Evolutionary conservation across 768 basidiomycete genomes (phyloP), one percentile per base, ranked within the genome.

Genomic region (Cystofilobasidium bisporidii): DNA sequence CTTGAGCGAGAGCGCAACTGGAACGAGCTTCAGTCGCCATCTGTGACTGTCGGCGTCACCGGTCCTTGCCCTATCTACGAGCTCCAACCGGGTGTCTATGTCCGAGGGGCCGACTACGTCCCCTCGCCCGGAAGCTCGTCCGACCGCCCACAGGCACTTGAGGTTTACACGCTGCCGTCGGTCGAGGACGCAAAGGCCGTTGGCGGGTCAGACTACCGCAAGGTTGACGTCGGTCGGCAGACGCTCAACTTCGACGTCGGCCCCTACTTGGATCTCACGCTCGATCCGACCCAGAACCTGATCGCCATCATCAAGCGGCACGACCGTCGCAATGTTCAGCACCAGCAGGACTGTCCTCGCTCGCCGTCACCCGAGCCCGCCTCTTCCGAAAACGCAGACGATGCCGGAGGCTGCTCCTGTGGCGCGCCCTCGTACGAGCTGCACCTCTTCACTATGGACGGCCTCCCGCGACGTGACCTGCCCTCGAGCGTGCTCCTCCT

Each of bases 201-300:
- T 14, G 56, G 15, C 26, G 32, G 9, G 12, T n/a, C n/a, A n/a
- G 28, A 30, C 12, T 56, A 33, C 22, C 55, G 32, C 36, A 57
- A 57, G 28, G 30, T 57, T 18, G 30, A 48, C n/a, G 41, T 8
- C 18, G 15, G 18, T 8, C 12, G 15, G 12, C 12, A 20, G 14
- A 3, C 18, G 3, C 41, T 8, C 41, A 6, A 43, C 8, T 6
- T 43, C 41, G 47, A 56, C 15, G 60, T 53, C 22, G 41, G 18
- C 60, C 67, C 67, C 1, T 68, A 63, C 61, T 56, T 68, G 18
- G 67, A 68, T 26, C 45, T 68, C 15, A 63, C 67, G 18, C 67
- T 68, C 43, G 61, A 68, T 20, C 67, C 67, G 24, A 36, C 50
- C 3, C 55, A 68, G 28, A 50, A 68, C 62, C 61, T 68, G 38